These are phyloP conservation scores for Cystobasidium tubakii DNA, from an alignment of 768 basidiomycete species.

Conservation along the genomic window DNA sequence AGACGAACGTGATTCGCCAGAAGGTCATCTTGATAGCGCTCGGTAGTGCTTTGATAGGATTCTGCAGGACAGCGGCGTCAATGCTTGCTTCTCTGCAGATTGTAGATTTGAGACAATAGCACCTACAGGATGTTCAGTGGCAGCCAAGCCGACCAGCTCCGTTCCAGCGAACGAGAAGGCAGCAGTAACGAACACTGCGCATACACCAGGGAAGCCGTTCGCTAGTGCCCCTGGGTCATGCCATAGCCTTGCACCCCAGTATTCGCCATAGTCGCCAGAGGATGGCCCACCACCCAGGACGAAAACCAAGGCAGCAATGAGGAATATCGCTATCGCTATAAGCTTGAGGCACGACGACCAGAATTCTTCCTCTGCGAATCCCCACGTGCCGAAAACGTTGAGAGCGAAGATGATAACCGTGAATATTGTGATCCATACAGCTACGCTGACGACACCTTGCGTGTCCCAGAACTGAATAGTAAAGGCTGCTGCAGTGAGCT, in stretches of 20 bases:
- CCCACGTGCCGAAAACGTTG: slow-evolving; percentile 69
- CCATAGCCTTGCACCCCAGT: slow-evolving; percentile 52
- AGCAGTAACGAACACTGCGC: slow-evolving; percentile 60
- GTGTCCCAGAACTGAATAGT: slow-evolving; percentile 69
- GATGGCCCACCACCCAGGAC: slow-evolving; percentile 69
- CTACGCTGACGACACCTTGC: slow-evolving; percentile 59
- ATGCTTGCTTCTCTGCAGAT: neutral
- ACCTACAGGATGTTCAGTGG: slow-evolving; percentile 59
- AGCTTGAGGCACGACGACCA: slow-evolving; percentile 83
- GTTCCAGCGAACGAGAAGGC: slow-evolving; percentile 68
- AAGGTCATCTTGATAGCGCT: slow-evolving; percentile 82
- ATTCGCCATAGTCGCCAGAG: slow-evolving; percentile 53
- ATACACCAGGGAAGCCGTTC: slow-evolving; percentile 65
- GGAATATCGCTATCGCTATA: slow-evolving; percentile 67
- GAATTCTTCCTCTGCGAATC: slow-evolving; percentile 73
- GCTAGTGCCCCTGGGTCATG: slow-evolving; percentile 60
- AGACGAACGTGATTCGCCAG: slow-evolving; percentile 76
- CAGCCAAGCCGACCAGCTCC: slow-evolving; percentile 85
- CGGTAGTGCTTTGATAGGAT: slow-evolving; percentile 82
- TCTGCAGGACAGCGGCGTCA: slow-evolving; percentile 47
- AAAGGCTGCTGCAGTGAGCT: slow-evolving; percentile 77
- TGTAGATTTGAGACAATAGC: neutral
- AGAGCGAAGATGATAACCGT: slow-evolving; percentile 49
- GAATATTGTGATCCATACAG: slow-evolving; percentile 42
- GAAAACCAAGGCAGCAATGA: slow-evolving; percentile 71